These are phyloP conservation scores for Alternaria panax DNA, from an alignment of 2,329 filamentous ascomycete genomes.

Conservation along the genomic window DNA sequence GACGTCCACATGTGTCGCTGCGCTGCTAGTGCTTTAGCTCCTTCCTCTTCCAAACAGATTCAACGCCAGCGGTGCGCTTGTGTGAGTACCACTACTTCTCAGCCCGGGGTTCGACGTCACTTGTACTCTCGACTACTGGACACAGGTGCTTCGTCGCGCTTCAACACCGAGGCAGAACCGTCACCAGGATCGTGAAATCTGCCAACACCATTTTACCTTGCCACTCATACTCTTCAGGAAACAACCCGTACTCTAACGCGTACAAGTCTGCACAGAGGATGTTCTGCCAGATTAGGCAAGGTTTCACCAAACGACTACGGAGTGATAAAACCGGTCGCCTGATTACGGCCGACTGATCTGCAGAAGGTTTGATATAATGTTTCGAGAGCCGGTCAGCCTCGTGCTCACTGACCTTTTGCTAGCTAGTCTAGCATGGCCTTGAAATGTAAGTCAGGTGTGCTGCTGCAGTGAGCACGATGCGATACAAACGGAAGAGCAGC, in stretches of 20 bases:
- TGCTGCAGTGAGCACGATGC: not conserved
- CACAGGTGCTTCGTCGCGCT: constrained; percentile 16
- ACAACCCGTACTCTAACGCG: constrained; percentile 3
- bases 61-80: not conserved
- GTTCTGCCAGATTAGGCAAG: constrained; percentile 1
- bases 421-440: constrained; percentile 5
- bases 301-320: not conserved
- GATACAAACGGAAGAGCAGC: not conserved
- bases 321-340: constrained; percentile 1
- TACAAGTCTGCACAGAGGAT: not conserved
- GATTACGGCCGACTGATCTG: constrained; percentile 1
- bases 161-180: constrained; percentile 19
- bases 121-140: not conserved
- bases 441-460: constrained; percentile 2
- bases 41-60: not conserved
- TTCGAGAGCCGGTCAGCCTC: constrained; percentile 1
- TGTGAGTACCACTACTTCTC: not conserved
- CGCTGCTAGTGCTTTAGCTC: not conserved
- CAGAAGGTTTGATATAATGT: constrained; percentile 4
- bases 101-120: constrained; percentile 1
- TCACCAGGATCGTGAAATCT: constrained; percentile 28
- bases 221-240: not conserved
- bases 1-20: not conserved
- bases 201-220: not conserved
- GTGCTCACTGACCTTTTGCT: not conserved